phyloP scores from a whole-genome alignment of 2,329 filamentous ascomycete genomes.

The Macrophomina tecta region DNA sequence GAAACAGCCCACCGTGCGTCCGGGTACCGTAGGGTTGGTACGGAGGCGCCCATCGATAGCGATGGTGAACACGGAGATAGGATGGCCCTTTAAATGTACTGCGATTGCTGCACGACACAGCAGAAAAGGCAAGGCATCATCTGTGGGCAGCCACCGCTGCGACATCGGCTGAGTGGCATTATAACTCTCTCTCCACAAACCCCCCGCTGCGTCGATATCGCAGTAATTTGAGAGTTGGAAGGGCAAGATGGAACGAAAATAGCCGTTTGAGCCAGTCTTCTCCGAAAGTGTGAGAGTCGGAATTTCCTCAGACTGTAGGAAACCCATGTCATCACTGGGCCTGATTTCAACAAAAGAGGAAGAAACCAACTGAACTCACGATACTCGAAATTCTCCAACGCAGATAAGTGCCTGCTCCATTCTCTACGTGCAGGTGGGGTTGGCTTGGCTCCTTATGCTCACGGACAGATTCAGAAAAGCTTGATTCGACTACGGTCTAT shows the following conservation, averaged over 20 bases:
- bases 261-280: constrained; percentile 1
- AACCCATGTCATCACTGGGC: neutral
- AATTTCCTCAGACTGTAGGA: neutral
- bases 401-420: too few species aligned
- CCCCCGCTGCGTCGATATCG: neutral
- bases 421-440: too few species aligned
- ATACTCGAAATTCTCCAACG: too few species aligned
- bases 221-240: constrained; percentile 9
- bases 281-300: neutral
- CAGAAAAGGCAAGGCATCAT: constrained; percentile 11
- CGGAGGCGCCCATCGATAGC: constrained; percentile 2
- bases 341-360: neutral
- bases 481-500: too few species aligned
- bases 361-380: neutral
- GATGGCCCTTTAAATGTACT: constrained; percentile 2
- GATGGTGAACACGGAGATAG: neutral
- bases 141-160: neutral
- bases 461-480: too few species aligned
- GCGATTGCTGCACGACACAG: constrained; percentile 16
- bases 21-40: neutral
- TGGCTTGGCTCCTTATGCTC: too few species aligned
- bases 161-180: neutral
- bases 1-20: constrained; percentile 15
- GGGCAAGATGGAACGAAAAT: constrained; percentile 7
- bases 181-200: neutral